Evolutionary conservation across 1,284 basidiomycete genomes (phyloP).

Genomic region (Trichosporon faecale): DNA sequence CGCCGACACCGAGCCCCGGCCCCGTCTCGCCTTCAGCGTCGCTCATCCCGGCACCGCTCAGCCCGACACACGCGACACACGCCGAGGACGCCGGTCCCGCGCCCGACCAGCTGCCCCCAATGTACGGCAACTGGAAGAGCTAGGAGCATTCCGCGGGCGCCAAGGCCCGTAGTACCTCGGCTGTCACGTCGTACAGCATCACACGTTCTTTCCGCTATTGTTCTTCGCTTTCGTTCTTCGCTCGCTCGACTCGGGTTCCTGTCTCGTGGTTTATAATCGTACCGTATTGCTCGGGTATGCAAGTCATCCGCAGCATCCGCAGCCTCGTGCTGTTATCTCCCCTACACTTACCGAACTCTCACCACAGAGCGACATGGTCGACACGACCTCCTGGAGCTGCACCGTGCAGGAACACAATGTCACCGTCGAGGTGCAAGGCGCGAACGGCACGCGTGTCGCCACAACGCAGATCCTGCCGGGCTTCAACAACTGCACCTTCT

Average conservation of each 20-base stretch:
- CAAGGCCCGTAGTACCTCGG: too few species aligned
- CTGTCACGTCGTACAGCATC: too few species aligned
- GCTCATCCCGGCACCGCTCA: neutral
- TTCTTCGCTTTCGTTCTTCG: neutral
- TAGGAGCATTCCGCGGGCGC: neutral
- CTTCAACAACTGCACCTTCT: too few species aligned
- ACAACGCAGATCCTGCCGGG: too few species aligned
- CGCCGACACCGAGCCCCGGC: neutral
- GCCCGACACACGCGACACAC: neutral
- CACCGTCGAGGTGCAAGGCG: too few species aligned
- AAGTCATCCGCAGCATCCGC: neutral
- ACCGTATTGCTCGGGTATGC: neutral
- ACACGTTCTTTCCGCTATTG: neutral
- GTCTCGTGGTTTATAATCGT: neutral
- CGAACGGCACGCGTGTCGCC: too few species aligned
- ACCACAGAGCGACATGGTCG: too few species aligned
- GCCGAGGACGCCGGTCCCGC: neutral
- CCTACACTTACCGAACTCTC: too few species aligned
- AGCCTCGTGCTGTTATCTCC: neutral
- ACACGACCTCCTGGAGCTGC: too few species aligned
- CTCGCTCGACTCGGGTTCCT: neutral
- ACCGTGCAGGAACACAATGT: too few species aligned
- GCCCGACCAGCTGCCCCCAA: neutral
- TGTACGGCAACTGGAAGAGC: slow-evolving; percentile 2
- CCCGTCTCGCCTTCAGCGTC: neutral